phyloP scores from a whole-genome alignment of 1,284 basidiomycete genomes.

The Microbotryomycetes sp. region DNA sequence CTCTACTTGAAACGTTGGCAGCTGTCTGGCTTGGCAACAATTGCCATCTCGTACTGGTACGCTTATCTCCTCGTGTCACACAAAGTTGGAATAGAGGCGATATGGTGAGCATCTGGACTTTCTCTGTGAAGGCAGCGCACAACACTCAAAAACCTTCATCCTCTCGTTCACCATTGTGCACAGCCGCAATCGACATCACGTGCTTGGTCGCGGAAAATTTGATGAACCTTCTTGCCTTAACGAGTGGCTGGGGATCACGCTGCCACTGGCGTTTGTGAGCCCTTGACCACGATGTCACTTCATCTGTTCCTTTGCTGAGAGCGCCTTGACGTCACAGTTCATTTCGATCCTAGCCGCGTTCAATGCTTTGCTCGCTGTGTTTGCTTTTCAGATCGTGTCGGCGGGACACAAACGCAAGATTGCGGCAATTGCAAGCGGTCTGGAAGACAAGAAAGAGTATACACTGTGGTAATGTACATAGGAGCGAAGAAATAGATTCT shows the following conservation, averaged over 20 bases:
- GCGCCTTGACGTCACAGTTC: background rate
- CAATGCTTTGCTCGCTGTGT: background rate
- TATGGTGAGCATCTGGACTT: background rate
- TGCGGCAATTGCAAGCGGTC: background rate
- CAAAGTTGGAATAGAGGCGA: background rate
- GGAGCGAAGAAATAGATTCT: too few relatives aligned
- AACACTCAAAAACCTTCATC: too few relatives aligned
- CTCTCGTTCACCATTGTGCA: too few relatives aligned
- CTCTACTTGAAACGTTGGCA: too few relatives aligned
- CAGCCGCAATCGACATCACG: too few relatives aligned
- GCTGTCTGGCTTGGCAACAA: background rate
- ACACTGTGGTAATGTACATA: background rate
- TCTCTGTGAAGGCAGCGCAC: too few relatives aligned
- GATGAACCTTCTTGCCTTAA: background rate
- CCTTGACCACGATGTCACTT: background rate
- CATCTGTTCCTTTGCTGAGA: background rate
- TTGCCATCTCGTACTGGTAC: background rate
- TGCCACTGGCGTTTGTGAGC: background rate
- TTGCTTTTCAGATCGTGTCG: background rate
- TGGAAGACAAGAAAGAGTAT: background rate
- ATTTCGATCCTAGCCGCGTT: background rate
- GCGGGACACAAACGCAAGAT: constrained; percentile 1
- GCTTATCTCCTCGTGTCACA: background rate
- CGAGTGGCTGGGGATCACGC: background rate
- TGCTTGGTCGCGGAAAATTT: too few relatives aligned